Conservation (phyloP, 495 filamentous ascomycete genomes). For the Neurospora terricola region DNA sequence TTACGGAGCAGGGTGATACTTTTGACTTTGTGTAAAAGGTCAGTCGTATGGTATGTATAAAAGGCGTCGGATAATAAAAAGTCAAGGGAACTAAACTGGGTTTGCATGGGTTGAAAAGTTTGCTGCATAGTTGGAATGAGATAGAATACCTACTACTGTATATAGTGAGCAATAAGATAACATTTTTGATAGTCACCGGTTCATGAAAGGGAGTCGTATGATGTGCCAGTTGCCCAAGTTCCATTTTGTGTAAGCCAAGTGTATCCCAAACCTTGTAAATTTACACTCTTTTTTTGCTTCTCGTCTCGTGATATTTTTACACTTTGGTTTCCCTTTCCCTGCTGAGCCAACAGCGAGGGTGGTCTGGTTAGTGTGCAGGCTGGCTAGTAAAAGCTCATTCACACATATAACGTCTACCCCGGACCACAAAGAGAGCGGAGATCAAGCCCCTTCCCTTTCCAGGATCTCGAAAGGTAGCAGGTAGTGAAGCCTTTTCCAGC, state of each 20-base stretch:
- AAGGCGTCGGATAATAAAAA: not conserved
- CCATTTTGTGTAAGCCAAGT: not conserved
- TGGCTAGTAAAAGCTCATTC: not conserved
- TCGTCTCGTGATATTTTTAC: not conserved
- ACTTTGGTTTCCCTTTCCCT: not conserved
- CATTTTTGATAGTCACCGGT: not conserved
- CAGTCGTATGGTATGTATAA: not conserved
- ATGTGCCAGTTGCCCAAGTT: not conserved
- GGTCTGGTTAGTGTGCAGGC: not conserved
- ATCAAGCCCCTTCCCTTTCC: not conserved
- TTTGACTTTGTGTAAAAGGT: conserved; percentile 59
- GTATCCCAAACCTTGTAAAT: not conserved
- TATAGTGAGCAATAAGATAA: not conserved
- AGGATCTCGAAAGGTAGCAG: not conserved
- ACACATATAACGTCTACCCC: not conserved
- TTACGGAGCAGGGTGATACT: conserved; percentile 71
- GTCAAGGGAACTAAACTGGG: not conserved
- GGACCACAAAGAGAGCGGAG: not conserved
- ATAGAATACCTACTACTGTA: not conserved
- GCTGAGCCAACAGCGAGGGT: not conserved
- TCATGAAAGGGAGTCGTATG: not conserved
- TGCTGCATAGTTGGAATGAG: not conserved
- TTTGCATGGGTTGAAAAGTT: not conserved
- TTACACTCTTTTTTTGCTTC: not conserved
- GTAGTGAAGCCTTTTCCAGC: not conserved